Base-by-base conservation (phyloP, 73 alveolate species). In the Durusdinium trenchii region DNA sequence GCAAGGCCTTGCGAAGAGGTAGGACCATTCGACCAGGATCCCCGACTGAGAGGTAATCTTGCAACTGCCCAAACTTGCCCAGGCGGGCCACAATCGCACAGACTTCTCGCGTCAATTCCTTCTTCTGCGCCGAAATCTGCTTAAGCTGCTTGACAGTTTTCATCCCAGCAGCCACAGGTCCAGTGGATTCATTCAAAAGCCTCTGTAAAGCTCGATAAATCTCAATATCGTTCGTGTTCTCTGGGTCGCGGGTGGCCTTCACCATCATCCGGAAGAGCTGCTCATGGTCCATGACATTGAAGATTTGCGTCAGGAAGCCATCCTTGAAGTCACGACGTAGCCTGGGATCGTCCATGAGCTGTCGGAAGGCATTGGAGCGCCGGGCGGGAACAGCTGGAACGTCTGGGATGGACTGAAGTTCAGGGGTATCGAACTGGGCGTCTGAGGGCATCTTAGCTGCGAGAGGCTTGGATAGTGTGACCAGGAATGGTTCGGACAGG, bases 251-350 rank as follows among this genome's bases (percentile, higher is more conserved):
- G 6, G 96, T 85, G 42, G 86, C 85, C 38, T 87, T 87, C 48
- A 87, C 43, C 50, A 87, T 87, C 86, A 61, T 62, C 14, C 96
- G 83, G 42, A 62, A 87, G 46, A 87, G 85, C 96, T 57, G 67
- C 28, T 87, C 96, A 62, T 87, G 18, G 42, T 87, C 96, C 96
- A 87, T 86, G 83, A 86, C 96, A 28, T 90, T 90, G 96, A 90
- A 90, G 30, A 90, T 90, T 86, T 90, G 96, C 9, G 96, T 90
- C 54, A 90, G 45, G 73, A 90, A 90, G 38, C 86, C 96, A 50
- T 90, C 96, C 35, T 90, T 90, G 82, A 64, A 64, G 86, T 45
- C 38, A 48, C 85, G 64, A 6, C 96, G 96, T 67, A 87, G 85
- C 85, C 42, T 61, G 30, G 96, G 96, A 69, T 43, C 32, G 42